These are phyloP conservation scores for Triticum turgidum DNA, from an alignment of 176 grass and related monocot species.

Conservation along the genomic window DNA sequence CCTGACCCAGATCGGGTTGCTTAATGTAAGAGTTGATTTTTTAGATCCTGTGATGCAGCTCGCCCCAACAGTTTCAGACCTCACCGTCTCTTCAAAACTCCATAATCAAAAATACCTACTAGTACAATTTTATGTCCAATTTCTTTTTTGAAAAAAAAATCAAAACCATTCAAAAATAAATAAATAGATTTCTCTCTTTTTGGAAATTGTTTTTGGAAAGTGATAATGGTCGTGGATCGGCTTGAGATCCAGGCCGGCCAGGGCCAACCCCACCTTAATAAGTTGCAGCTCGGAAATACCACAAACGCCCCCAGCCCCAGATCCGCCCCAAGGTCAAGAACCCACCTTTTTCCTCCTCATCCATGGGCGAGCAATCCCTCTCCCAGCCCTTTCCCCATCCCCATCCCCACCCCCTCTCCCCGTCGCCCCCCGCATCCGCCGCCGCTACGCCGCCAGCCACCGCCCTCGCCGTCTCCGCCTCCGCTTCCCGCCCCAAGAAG, in stretches of 20 bases:
- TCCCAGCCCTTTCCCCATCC: slow-evolving; percentile 29
- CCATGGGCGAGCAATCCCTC: slow-evolving; percentile 60
- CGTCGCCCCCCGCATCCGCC: slow-evolving; percentile 25
- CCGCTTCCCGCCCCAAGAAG: slow-evolving; percentile 30
- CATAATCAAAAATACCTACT: too few species aligned
- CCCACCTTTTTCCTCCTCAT: slow-evolving; percentile 9
- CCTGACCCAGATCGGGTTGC: too few species aligned
- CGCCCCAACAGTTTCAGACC: too few species aligned
- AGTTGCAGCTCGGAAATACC: slow-evolving; percentile 28
- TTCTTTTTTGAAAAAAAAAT: too few species aligned
- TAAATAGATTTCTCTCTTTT: too few species aligned
- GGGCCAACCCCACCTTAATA: neutral
- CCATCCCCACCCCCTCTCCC: slow-evolving; percentile 7
- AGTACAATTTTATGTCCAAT: too few species aligned
- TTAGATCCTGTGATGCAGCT: too few species aligned
- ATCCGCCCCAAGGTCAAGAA: neutral
- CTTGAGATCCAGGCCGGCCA: neutral
- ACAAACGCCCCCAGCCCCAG: slow-evolving; percentile 26
- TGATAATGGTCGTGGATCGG: neutral
- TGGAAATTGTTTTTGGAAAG: too few species aligned
- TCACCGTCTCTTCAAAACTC: too few species aligned
- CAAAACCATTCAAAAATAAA: too few species aligned
- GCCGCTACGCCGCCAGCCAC: neutral
- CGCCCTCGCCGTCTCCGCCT: neutral
- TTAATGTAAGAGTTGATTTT: too few species aligned